Percentiles rank a stretch among this genome's conserved stretches.
Conservation (phyloP, 106 monocot species). For the Allium fistulosum region DNA sequence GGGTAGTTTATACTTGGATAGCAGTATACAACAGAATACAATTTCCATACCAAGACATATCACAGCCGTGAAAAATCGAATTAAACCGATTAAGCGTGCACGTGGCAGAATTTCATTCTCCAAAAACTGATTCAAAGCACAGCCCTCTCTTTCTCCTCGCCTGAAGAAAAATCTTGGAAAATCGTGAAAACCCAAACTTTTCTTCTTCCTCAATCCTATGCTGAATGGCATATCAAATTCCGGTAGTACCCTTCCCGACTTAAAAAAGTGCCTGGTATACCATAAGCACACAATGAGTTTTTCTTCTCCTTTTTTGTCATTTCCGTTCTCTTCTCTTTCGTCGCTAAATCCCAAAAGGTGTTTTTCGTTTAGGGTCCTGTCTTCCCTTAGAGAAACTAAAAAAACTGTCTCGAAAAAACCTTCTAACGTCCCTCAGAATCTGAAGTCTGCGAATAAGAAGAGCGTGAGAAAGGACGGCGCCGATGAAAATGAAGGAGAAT, state of each 20-base stretch:
- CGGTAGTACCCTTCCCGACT: constrained; percentile 1
- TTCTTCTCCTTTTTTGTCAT: constrained; percentile 15
- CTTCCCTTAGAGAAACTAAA: constrained; percentile 50
- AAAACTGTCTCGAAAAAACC: constrained; percentile 57
- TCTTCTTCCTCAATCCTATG: not conserved
- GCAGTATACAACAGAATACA: no score
- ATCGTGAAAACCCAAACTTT: no score
- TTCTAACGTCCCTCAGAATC: constrained; percentile 49
- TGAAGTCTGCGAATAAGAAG: constrained; percentile 35
- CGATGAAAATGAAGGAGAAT: constrained; percentile 8
- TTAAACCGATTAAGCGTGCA: no score
- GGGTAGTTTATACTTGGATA: no score
- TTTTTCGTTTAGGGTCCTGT: constrained; percentile 29
- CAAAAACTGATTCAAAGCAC: no score
- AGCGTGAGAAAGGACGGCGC: constrained; percentile 6
- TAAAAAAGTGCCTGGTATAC: not conserved
- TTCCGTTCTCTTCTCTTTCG: constrained; percentile 13
- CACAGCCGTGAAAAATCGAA: no score
- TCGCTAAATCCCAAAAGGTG: not conserved
- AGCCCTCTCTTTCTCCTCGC: no score
- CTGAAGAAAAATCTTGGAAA: no score
- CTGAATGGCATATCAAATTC: constrained; percentile 20
- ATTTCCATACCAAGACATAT: no score
- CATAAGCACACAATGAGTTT: constrained; percentile 5
- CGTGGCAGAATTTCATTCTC: no score